Base-by-base conservation (phyloP, 1,284 basidiomycete species). In the Malassezia brasiliensis region DNA sequence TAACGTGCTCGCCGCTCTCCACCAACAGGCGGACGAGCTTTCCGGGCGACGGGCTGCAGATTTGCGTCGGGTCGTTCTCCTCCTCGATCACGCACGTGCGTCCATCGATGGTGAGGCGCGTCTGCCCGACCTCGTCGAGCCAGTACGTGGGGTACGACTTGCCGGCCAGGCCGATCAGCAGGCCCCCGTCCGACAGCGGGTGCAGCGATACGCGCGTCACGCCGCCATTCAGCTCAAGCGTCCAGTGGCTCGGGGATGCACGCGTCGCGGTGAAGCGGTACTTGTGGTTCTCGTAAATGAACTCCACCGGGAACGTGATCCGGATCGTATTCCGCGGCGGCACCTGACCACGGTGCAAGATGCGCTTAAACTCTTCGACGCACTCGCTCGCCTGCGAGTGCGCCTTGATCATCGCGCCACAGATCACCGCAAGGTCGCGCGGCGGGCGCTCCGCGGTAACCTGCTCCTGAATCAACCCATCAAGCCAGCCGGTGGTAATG, bases 21-120 rank as follows among this genome's bases (percentile, higher is more conserved):
- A 98, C 85, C 61, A 98, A 83, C 80, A 87, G 93, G 50, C 91
- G 83, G 55, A 98, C 83, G 46, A 99, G 83, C 79, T 99, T 99
- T 48, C 94, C 94, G 22, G 94, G 94, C 77, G 86, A 90, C 11
- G 94, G 94, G 71, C 87, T 90, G 69, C 93, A 82, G 54, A 98
- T 81, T 77, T 98, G 93, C 15, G 94, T 98, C 6, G 94, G 94
- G 75, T 99, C 94, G 69, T 96, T 96, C 81, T 98, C 94, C 77
- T 98, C 91, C 78, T 96, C 94, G 67, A 99, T 93, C 77, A 96
- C 81, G 77, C 90, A 94, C 28, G 94, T 98, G 81, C 96, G 94
- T 61, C 89, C 83, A 63, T 75, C 90, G 63, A 98, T 83, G 83
- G 93, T 93, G 63, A 98, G 76, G 53, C 94, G 83, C 68, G 70